Percentiles rank a stretch among this genome's conserved stretches.
phyloP scores from a whole-genome alignment of 2,329 filamentous ascomycete species.

The Escovopsis weberi region DNA sequence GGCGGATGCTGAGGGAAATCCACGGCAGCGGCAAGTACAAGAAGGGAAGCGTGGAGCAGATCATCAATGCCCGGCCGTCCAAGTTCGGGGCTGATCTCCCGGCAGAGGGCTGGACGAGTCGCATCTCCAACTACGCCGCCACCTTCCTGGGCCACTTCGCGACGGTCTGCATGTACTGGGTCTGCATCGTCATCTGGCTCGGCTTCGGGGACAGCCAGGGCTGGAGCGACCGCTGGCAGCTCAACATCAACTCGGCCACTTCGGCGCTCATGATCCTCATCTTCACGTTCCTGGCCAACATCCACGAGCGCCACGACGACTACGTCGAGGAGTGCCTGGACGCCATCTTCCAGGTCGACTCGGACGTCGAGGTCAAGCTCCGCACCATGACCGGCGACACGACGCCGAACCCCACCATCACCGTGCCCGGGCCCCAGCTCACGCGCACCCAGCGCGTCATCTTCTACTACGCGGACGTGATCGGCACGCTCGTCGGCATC shows the following conservation, averaged over 20 bases:
- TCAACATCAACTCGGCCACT: slow-evolving; percentile 29
- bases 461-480: slow-evolving; percentile 26
- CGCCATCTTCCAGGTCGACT: slow-evolving; percentile 20
- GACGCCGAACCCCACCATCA: slow-evolving; percentile 18
- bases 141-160: slow-evolving; percentile 16
- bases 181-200: slow-evolving; percentile 20
- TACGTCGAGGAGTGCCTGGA: slow-evolving; percentile 18
- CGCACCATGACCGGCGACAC: slow-evolving; percentile 19
- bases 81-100: slow-evolving; percentile 8
- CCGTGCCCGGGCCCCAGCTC: slow-evolving; percentile 18
- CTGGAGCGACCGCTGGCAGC: slow-evolving; percentile 23
- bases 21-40: slow-evolving; percentile 8
- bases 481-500: slow-evolving; percentile 27
- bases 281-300: slow-evolving; percentile 25
- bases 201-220: slow-evolving; percentile 14
- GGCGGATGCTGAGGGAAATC: slow-evolving; percentile 15
- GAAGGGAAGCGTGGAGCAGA: slow-evolving; percentile 6
- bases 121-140: slow-evolving; percentile 12
- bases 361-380: slow-evolving; percentile 18
- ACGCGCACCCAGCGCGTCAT: slow-evolving; percentile 21
- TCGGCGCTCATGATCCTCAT: slow-evolving; percentile 24
- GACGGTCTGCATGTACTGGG: slow-evolving; percentile 19
- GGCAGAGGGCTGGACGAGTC: slow-evolving; percentile 17
- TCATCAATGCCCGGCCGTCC: slow-evolving; percentile 11
- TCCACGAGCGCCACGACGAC: slow-evolving; percentile 21